Percentiles rank a stretch among this genome's conserved stretches.
Conservation (phyloP, 1,139 yeast genomes). For the Geotrichum phurueaensis region DNA sequence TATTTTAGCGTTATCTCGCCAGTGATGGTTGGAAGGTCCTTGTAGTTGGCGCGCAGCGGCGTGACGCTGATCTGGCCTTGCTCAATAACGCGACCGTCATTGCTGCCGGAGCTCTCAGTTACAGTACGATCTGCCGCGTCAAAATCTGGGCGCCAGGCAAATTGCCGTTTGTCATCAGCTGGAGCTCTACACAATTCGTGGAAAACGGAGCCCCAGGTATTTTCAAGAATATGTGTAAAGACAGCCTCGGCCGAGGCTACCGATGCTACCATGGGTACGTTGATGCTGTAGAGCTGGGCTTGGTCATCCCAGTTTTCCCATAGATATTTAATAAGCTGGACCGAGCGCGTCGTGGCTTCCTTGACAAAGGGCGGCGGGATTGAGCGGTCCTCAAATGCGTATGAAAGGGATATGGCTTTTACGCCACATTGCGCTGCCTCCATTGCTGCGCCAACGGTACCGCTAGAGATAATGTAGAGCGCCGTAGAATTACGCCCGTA, state of each 20-base stretch:
- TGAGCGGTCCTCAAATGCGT: conserved; percentile 55
- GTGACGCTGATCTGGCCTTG: conserved; percentile 57
- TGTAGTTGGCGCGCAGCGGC: conserved; percentile 72
- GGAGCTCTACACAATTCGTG: conserved; percentile 48
- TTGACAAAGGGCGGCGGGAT: conserved; percentile 33
- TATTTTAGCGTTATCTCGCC: neutral
- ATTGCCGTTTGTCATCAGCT: conserved; percentile 36
- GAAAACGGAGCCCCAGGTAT: conserved; percentile 68
- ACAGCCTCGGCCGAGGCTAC: conserved; percentile 55
- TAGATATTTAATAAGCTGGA: conserved; percentile 54
- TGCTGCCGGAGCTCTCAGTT: conserved; percentile 43
- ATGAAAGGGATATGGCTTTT: conserved; percentile 73
- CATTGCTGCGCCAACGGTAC: conserved; percentile 96
- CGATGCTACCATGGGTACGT: conserved; percentile 62
- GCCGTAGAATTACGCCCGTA: conserved; percentile 90
- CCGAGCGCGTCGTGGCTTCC: conserved; percentile 64
- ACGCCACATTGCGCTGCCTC: conserved; percentile 80
- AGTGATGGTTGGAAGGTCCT: conserved; percentile 24
- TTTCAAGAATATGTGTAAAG: conserved; percentile 72
- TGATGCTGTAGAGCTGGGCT: conserved; percentile 71
- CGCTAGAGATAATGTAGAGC: conserved; percentile 80
- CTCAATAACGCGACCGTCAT: conserved; percentile 45
- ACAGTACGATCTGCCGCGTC: conserved; percentile 59
- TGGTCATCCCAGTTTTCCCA: conserved; percentile 49
- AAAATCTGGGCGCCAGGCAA: conserved; percentile 80